phyloP scores from a whole-genome alignment of 176 grass and related monocot genomes.

The Calamus simplicifolius region DNA sequence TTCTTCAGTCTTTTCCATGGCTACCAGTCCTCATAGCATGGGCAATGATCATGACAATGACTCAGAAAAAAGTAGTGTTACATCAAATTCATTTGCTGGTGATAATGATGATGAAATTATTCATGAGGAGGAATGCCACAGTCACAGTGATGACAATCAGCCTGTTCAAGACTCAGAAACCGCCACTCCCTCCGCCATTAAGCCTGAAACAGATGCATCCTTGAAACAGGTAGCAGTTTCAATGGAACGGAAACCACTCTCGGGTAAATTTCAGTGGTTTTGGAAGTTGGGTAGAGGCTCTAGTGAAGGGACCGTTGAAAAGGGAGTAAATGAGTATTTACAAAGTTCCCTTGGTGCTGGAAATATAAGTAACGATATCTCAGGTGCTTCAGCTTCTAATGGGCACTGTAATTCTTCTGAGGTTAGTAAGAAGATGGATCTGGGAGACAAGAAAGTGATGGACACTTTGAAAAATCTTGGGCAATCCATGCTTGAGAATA shows the following conservation, averaged over 20 bases:
- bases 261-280: slow-evolving; percentile 77
- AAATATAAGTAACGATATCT: slow-evolving; percentile 10
- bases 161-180: slow-evolving; percentile 26
- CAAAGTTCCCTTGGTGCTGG: neutral
- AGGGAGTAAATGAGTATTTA: slow-evolving; percentile 20
- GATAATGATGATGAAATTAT: slow-evolving; percentile 44
- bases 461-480: slow-evolving; percentile 68
- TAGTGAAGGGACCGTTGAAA: slow-evolving; percentile 34
- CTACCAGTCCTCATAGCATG: slow-evolving; percentile 1
- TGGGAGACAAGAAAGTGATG: slow-evolving; percentile 67
- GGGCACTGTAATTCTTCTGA: slow-evolving; percentile 16
- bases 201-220: slow-evolving; percentile 10
- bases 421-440: slow-evolving; percentile 20
- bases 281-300: slow-evolving; percentile 55
- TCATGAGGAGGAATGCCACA: slow-evolving; percentile 22
- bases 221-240: slow-evolving; percentile 3
- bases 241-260: slow-evolving; percentile 55
- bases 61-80: slow-evolving; percentile 64
- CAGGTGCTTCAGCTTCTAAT: slow-evolving; percentile 16
- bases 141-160: slow-evolving; percentile 23
- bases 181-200: neutral
- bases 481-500: slow-evolving; percentile 94
- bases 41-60: slow-evolving; percentile 40
- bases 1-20: slow-evolving; percentile 42
- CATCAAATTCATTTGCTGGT: slow-evolving; percentile 52